Evolutionary conservation across 495 filamentous ascomycete genomes (phyloP), one percentile per base, ranked within the genome.

Genomic region (Aspergillus baeticus): DNA sequence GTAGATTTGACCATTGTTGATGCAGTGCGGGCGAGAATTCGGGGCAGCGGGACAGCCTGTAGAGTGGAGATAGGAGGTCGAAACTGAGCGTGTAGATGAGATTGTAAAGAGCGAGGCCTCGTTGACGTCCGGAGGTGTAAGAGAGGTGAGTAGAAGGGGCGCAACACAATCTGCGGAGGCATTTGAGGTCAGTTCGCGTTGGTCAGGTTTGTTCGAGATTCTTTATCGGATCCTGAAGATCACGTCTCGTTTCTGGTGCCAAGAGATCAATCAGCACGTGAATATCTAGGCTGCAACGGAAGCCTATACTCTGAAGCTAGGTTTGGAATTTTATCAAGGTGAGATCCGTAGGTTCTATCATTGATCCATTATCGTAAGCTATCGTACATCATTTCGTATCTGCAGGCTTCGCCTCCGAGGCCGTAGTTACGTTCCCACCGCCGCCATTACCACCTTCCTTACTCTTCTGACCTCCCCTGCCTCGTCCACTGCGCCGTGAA

Each of bases 401-500:
- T 7, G 53, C 29, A 17, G 45, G 46, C 37, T 58, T 64, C 6
- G 22, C 53, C 54, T 67, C 64, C 6, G 59, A n/a, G n/a, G n/a
- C n/a, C 31, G 55, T 36, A 34, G 50, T 57, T 13, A 48, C 44
- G 14, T 47, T 63, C 11, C 51, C 47, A 51, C 53, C 59, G 10
- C 44, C 45, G 10, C 44, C 36, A 41, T 31, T 45, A 48, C 63
- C 17, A 31, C 54, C 50, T 33, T 48, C 52, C 21, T 52, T 54
- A 11, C 45, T 62, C 38, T 68, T 68, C 17, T 66, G 63, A 13
- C 65, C 46, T 8, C 70, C 65, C 29, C 68, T 71, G 53, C 65
- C 63, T 29, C 71, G 66, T 47, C 67, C 70, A 33, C 73, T 67
- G 15, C 73, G 73, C 33, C 63, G 65, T 38, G 73, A 67, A 14